Base-by-base conservation (phyloP, 371 early-diverging fungal genomes). In the Zychaea mexicana region DNA sequence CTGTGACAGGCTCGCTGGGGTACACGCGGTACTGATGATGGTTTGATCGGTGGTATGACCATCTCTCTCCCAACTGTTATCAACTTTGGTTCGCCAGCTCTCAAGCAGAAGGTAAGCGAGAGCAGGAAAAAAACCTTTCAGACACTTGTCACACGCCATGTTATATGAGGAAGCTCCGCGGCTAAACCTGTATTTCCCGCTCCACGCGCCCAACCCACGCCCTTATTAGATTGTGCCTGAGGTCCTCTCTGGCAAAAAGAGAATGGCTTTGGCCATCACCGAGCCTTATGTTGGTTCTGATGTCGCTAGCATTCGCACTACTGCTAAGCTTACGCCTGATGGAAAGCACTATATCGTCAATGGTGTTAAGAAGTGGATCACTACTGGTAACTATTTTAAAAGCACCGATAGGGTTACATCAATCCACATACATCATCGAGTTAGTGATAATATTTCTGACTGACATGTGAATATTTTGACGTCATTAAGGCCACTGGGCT, bases 341-440 rank as follows among this genome's bases (percentile, higher is more conserved):
- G 91, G 90, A 45, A 91, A 90, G 52, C 67, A 75, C 47, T 84
- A 70, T 69, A 78, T 87, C 42, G 81, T 92, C 52, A 92, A 92
- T 63, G 92, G 93, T 36, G 90, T 89, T 66, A 94, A 94, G 77
- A 92, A 92, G 81, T 90, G 90, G 84, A 80, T 79, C 66, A 89
- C 89, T 61, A 92, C 92, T 71, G 96, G 96, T 65, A 52, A 42
- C 3, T 42, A 17, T 12, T 42, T 42, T 42, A 33, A 33, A 33
- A 8, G 33, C 33, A 8, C 33, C 12, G 12, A 33, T 33, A 33
- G 12, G 33, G 4, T 7, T 39, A 15, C 3, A 12, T 42, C n/a
- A 2, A 12, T 42, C n/a, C 4, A 42, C 15, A 42, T 17, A 12
- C 13, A 42, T 7, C 0, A 12, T 42, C 13, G 4, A 17, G n/a